phyloP scores from a whole-genome alignment of 2,329 filamentous ascomycete species.

The Alternaria consortialis region DNA sequence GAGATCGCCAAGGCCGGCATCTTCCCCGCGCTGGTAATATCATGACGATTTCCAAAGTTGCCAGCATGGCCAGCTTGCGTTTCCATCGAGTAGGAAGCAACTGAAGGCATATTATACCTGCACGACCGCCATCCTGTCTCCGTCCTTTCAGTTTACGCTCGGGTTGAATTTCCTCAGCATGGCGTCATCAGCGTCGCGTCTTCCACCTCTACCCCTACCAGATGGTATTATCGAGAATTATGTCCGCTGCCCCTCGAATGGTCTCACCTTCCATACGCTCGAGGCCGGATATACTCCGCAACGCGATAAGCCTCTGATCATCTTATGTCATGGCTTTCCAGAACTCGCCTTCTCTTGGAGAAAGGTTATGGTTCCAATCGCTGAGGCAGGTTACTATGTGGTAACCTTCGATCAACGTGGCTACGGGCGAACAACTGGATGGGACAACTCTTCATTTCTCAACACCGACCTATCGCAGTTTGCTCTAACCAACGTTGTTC shows the following conservation, averaged over 20 bases:
- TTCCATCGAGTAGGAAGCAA: background rate
- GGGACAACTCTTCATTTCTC: slow-evolving; percentile 62
- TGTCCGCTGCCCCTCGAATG: slow-evolving; percentile 63
- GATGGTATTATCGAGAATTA: slow-evolving; percentile 64
- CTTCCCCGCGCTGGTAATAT: slow-evolving; percentile 1
- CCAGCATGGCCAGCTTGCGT: background rate
- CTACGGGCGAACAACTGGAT: slow-evolving; percentile 71
- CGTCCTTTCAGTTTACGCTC: background rate
- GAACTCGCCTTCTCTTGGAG: slow-evolving; percentile 76
- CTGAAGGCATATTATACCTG: background rate
- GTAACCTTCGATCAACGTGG: slow-evolving; percentile 74
- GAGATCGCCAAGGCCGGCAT: slow-evolving; percentile 1
- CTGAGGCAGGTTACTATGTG: slow-evolving; percentile 68
- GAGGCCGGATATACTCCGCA: slow-evolving; percentile 59
- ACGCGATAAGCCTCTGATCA: slow-evolving; percentile 61
- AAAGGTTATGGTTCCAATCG: slow-evolving; percentile 67
- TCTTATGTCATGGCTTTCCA: slow-evolving; percentile 73
- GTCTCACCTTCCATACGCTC: slow-evolving; percentile 69
- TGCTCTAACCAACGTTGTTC: slow-evolving; percentile 65
- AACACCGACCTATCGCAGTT: slow-evolving; percentile 66
- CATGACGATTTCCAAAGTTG: background rate
- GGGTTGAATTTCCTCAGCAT: background rate
- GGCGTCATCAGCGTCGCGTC: slow-evolving; percentile 10
- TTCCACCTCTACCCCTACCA: slow-evolving; percentile 64
- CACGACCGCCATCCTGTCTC: background rate